Conservation (phyloP, 2,329 filamentous ascomycete genomes). For the Pseudopithomyces maydicus region DNA sequence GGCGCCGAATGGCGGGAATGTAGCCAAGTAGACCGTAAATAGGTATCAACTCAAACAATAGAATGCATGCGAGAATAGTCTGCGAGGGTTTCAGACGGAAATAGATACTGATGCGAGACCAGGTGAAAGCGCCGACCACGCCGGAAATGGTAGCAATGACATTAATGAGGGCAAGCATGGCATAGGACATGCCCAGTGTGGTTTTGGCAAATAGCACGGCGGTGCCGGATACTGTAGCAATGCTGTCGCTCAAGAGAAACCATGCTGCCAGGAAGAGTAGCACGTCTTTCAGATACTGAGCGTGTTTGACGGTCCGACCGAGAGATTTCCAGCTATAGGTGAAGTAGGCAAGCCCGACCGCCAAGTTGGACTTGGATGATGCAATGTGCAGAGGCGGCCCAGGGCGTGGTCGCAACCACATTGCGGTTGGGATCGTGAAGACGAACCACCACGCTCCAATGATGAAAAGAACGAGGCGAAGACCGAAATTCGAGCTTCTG, state of each 20-base stretch:
- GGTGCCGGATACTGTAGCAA: slow-evolving; percentile 92
- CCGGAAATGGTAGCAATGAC: slow-evolving; percentile 87
- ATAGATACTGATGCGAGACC: slow-evolving; percentile 76
- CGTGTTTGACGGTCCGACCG: slow-evolving; percentile 77
- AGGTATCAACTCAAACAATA: slow-evolving; percentile 88
- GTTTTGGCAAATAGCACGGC: slow-evolving; percentile 97
- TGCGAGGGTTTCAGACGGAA: slow-evolving; percentile 77
- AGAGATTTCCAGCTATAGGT: slow-evolving; percentile 85
- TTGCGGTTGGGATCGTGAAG: slow-evolving; percentile 85
- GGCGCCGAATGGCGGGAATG: slow-evolving; percentile 74
- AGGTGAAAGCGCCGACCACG: slow-evolving; percentile 85
- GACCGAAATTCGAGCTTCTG: slow-evolving; percentile 79
- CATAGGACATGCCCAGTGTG: slow-evolving; percentile 84
- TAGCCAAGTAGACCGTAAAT: slow-evolving; percentile 90
- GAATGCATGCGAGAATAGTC: slow-evolving; percentile 90
- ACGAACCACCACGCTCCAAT: slow-evolving; percentile 91
- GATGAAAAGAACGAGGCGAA: slow-evolving; percentile 83
- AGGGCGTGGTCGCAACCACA: slow-evolving; percentile 87
- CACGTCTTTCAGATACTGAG: slow-evolving; percentile 73
- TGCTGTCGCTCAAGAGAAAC: slow-evolving; percentile 93
- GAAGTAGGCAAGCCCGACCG: slow-evolving; percentile 73
- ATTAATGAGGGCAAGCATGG: slow-evolving; percentile 88
- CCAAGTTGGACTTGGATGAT: slow-evolving; percentile 29
- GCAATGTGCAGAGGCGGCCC: slow-evolving; percentile 69
- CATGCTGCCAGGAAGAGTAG: slow-evolving; percentile 82